A percentile compares a stretch with the other conserved stretches of the same genome.
phyloP scores from a whole-genome alignment of 106 monocot species.

The Dendrobium huoshanense region DNA sequence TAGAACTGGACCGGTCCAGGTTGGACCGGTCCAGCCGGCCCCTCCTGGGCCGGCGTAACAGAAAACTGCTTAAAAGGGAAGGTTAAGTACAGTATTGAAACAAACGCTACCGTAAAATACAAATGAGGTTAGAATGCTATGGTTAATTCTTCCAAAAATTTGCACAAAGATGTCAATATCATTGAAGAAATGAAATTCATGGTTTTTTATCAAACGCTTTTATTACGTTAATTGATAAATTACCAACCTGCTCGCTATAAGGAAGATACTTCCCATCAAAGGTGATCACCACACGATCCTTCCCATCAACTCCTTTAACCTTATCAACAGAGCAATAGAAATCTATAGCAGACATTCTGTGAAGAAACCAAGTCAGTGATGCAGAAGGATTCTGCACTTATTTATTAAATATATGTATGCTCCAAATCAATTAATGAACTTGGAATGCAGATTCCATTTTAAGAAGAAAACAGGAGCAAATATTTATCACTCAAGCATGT shows the following conservation, averaged over 20 bases:
- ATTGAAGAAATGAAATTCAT: background rate
- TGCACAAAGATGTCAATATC: background rate
- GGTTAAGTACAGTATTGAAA: background rate
- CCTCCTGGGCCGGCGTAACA: too few species aligned
- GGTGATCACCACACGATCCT: conserved; percentile 82
- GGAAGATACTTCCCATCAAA: conserved; percentile 94
- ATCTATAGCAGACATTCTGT: conserved; percentile 92
- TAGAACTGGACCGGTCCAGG: too few species aligned
- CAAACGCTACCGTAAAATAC: background rate
- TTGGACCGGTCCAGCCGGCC: too few species aligned
- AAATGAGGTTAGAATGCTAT: background rate
- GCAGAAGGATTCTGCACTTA: background rate
- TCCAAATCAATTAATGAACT: background rate
- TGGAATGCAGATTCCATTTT: background rate
- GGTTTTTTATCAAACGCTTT: background rate
- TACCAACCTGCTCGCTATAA: conserved; percentile 65
- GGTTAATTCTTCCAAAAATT: background rate
- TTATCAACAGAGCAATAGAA: conserved; percentile 91
- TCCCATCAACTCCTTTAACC: conserved; percentile 75
- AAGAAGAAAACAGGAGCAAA: background rate
- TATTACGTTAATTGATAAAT: background rate
- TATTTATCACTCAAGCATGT: background rate
- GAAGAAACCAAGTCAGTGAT: conserved; percentile 5
- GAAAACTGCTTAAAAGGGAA: background rate
- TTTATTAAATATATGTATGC: background rate